Evolutionary conservation across 1,139 yeast species (phyloP), one percentile per base, ranked within the genome.

Genomic region (Kodamaea fungicola): DNA sequence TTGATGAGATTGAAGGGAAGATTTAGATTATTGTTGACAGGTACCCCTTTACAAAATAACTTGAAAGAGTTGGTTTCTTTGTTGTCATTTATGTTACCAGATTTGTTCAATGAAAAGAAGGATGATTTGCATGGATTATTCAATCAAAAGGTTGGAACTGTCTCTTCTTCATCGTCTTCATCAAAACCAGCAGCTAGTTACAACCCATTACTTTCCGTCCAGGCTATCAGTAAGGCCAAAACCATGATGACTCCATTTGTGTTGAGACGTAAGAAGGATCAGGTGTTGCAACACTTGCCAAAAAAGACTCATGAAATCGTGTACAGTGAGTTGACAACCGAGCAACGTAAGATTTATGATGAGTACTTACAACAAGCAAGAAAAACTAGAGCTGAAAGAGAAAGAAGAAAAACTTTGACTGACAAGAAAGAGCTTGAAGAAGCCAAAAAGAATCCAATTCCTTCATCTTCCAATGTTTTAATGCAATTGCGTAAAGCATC

Each of bases 181-280:
- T 34, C 37, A 6, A 35, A 45, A 3, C 33, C 47, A 1, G 43
- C 48, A 2, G 42, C 45, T 33, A 69, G 65, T 33, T 84, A 80
- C 51, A 86, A 85, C 51, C 97, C 96, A 2, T 71, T 92, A 38
- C 66, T 92, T 33, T 88, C 97, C 0, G 83, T 83, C 47, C 95
- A 92, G 61, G 95, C 98, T 1, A 89, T 92, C 43, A 76, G 80
- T 31, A 85, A 89, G 54, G 99, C 99, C 6, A 88, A 87, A 59
- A 83, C 94, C 3, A 92, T 92, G 97, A 92, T 92, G 98, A 85
- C 95, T 2, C 99, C 99, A 4, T 92, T 92, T 64, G 92, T 92
- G 7, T 68, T 92, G 51, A 76, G 99, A 59, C 80, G 99, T 57
- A 84, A 84, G 54, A 92, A 92, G 64, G 85, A 79, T 41, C 97